Evolutionary conservation across 768 basidiomycete genomes (phyloP).

Genomic region (Suillus weaverae): DNA sequence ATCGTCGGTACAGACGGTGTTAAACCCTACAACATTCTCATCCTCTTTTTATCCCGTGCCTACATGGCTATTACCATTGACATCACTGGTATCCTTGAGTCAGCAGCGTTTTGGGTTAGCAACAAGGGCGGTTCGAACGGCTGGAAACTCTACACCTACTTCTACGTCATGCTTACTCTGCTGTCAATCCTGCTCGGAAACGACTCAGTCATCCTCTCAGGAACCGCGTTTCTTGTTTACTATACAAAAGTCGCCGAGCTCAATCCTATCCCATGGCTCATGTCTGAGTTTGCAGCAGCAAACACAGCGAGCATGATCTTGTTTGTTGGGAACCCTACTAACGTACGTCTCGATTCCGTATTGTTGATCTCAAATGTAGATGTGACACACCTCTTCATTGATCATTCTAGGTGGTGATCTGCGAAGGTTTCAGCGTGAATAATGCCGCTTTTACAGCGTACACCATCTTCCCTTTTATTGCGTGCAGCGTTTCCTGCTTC

Average conservation of each 20-base stretch:
- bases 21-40: conserved; percentile 90
- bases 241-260: conserved; percentile 64
- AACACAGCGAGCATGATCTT: conserved; percentile 75
- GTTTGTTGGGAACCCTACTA: conserved; percentile 92
- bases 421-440: conserved; percentile 79
- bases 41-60: conserved; percentile 87
- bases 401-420: conserved; percentile 61
- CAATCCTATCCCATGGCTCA: conserved; percentile 64
- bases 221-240: conserved; percentile 88
- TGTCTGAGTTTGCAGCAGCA: conserved; percentile 74
- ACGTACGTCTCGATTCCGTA: conserved; percentile 38
- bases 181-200: conserved; percentile 86
- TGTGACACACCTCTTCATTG: not conserved
- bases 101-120: conserved; percentile 87
- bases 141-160: conserved; percentile 71
- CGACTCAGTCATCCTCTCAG: conserved; percentile 90
- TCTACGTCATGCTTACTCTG: conserved; percentile 80
- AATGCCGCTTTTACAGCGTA: conserved; percentile 81
- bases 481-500: conserved; percentile 62
- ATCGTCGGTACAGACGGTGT: conserved; percentile 80
- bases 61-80: conserved; percentile 94
- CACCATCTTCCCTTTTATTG: conserved; percentile 78
- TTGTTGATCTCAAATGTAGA: not conserved
- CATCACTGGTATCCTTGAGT: conserved; percentile 81
- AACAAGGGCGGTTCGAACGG: conserved; percentile 75